phyloP scores from a whole-genome alignment of 768 basidiomycete genomes.

The Leccinellum albellum region DNA sequence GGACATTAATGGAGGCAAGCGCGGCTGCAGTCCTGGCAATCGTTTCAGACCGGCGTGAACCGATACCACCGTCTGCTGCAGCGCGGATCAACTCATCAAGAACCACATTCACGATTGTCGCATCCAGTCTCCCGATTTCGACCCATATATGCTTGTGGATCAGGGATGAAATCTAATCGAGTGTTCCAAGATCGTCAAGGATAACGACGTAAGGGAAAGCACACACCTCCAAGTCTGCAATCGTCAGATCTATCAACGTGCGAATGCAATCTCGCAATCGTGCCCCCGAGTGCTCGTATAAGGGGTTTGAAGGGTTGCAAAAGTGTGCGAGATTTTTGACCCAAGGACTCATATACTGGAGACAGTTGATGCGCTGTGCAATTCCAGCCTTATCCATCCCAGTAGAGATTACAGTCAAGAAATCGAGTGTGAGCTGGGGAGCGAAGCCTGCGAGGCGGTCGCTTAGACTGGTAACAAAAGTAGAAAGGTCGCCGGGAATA shows the following conservation, averaged over 20 bases:
- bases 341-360: constrained; percentile 88
- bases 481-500: constrained; percentile 60
- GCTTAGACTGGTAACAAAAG: constrained; percentile 64
- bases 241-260: constrained; percentile 71
- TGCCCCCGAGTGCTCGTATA: constrained; percentile 70
- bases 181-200: constrained; percentile 1
- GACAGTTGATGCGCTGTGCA: constrained; percentile 62
- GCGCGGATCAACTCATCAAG: constrained; percentile 77
- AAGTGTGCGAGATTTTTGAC: constrained; percentile 74
- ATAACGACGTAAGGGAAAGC: constrained; percentile 1
- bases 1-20: constrained; percentile 70
- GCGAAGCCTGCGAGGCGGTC: constrained; percentile 66
- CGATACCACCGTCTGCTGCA: constrained; percentile 80
- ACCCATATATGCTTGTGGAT: constrained; percentile 77
- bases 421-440: constrained; percentile 85
- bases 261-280: constrained; percentile 79
- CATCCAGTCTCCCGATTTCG: constrained; percentile 69
- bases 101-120: constrained; percentile 62
- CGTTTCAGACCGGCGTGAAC: constrained; percentile 69
- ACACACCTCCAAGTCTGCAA: constrained; percentile 69
- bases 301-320: constrained; percentile 60
- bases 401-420: constrained; percentile 78
- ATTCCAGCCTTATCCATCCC: constrained; percentile 49
- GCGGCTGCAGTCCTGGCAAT: constrained; percentile 71
- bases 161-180: constrained; percentile 54